Evolutionary conservation across 805 yeast species (phyloP).

Genomic region (Hyphopichia homilentoma): DNA sequence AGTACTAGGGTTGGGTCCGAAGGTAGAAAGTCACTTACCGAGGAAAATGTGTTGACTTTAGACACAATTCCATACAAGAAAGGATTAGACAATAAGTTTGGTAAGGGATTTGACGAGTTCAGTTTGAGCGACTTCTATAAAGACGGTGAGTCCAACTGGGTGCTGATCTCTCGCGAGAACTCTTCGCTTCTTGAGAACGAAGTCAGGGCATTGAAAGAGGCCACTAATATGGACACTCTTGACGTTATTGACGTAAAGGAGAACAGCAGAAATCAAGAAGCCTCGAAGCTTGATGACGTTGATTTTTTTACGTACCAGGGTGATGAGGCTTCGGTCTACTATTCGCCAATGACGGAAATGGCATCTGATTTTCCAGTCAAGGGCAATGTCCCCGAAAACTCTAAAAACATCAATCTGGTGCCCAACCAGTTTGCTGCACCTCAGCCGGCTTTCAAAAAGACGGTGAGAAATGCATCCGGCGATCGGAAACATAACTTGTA

Average conservation of each 20-base stretch:
- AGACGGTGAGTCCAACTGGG: constrained; percentile 25
- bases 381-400: too few species aligned
- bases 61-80: constrained; percentile 3
- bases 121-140: constrained; percentile 6
- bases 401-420: too few species aligned
- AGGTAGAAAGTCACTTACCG: background rate
- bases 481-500: too few species aligned
- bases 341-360: background rate
- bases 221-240: constrained; percentile 9
- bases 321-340: constrained; percentile 4
- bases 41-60: constrained; percentile 2
- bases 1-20: too few species aligned
- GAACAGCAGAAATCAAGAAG: too few species aligned
- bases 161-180: constrained; percentile 20
- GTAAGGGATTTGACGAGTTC: background rate
- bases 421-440: too few species aligned
- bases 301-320: background rate
- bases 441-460: too few species aligned
- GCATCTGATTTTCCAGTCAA: background rate
- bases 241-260: constrained; percentile 3
- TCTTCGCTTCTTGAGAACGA: constrained; percentile 18
- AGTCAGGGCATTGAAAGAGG: constrained; percentile 17
- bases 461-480: too few species aligned
- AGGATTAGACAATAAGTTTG: constrained; percentile 1
- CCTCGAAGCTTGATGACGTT: too few species aligned